phyloP scores from a whole-genome alignment of 192 early-diverging fungal species.

The Coemansia sp. region DNA sequence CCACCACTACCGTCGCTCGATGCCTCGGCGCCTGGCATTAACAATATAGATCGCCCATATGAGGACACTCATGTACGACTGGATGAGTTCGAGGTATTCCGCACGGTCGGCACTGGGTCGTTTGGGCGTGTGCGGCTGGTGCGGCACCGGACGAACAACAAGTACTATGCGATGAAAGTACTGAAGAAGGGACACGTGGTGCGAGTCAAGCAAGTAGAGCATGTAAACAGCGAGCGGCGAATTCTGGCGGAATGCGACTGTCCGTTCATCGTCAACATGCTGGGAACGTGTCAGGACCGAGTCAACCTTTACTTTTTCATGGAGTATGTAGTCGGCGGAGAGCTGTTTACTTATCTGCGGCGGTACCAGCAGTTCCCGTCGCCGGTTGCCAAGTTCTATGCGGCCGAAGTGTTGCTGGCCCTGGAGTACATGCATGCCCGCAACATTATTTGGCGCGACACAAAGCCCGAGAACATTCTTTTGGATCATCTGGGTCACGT shows the following conservation, averaged over 20 bases:
- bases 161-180: slow-evolving; percentile 98
- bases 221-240: slow-evolving; percentile 90
- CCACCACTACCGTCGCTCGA: slow-evolving; percentile 8
- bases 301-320: slow-evolving; percentile 95
- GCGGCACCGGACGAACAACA: slow-evolving; percentile 73
- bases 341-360: slow-evolving; percentile 95
- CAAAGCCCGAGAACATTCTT: slow-evolving; percentile 96
- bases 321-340: slow-evolving; percentile 95
- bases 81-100: slow-evolving; percentile 80
- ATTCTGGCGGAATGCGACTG: slow-evolving; percentile 88
- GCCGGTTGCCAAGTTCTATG: slow-evolving; percentile 90
- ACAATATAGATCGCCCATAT: slow-evolving; percentile 25
- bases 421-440: slow-evolving; percentile 91
- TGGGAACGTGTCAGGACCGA: slow-evolving; percentile 94
- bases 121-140: slow-evolving; percentile 97
- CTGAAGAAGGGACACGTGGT: slow-evolving; percentile 93
- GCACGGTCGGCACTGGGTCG: slow-evolving; percentile 94
- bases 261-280: slow-evolving; percentile 94
- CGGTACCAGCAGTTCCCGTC: slow-evolving; percentile 89
- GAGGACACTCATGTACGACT: slow-evolving; percentile 63
- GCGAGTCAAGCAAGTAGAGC: slow-evolving; percentile 87
- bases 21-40: not conserved
- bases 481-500: slow-evolving; percentile 95
- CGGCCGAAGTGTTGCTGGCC: slow-evolving; percentile 88
- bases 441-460: slow-evolving; percentile 90